Conservation (phyloP, 108 stramenopile species). For the Fragilariopsis cylindrus region DNA sequence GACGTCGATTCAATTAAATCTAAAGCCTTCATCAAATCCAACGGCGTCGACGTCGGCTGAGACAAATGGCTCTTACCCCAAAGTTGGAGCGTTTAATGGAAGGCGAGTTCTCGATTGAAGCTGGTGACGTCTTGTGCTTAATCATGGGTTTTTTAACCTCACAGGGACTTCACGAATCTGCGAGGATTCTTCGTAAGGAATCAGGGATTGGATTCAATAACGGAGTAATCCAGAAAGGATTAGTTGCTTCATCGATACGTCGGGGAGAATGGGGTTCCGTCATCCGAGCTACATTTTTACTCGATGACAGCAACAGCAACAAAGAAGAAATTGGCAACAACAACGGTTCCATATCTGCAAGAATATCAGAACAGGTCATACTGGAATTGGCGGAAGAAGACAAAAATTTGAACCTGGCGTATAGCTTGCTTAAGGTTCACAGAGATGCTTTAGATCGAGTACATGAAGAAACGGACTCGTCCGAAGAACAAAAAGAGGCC, state of each 20-base stretch:
- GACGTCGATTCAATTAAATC: constrained; percentile 13
- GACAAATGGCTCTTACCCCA: neutral
- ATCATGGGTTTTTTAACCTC: constrained; percentile 66
- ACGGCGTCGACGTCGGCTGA: neutral
- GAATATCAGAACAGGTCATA: constrained; percentile 33
- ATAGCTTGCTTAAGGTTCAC: constrained; percentile 25
- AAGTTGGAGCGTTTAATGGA: constrained; percentile 16
- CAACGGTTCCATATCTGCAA: neutral
- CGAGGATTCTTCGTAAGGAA: constrained; percentile 53
- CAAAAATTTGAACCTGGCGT: constrained; percentile 22
- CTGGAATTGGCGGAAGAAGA: constrained; percentile 36
- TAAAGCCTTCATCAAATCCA: neutral
- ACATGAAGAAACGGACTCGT: constrained; percentile 18
- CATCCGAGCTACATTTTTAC: constrained; percentile 32
- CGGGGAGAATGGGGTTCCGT: constrained; percentile 71
- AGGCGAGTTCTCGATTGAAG: constrained; percentile 43
- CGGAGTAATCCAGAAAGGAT: constrained; percentile 9
- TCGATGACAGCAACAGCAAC: constrained; percentile 13
- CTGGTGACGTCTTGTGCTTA: constrained; percentile 62
- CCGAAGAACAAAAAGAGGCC: constrained; percentile 2
- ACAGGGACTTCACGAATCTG: constrained; percentile 56
- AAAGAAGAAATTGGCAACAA: constrained; percentile 17
- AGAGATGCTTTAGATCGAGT: constrained; percentile 33
- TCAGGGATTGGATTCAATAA: constrained; percentile 47
- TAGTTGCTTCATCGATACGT: constrained; percentile 9